phyloP scores from a whole-genome alignment of 768 basidiomycete genomes.

The Ephemerocybe angulata region DNA sequence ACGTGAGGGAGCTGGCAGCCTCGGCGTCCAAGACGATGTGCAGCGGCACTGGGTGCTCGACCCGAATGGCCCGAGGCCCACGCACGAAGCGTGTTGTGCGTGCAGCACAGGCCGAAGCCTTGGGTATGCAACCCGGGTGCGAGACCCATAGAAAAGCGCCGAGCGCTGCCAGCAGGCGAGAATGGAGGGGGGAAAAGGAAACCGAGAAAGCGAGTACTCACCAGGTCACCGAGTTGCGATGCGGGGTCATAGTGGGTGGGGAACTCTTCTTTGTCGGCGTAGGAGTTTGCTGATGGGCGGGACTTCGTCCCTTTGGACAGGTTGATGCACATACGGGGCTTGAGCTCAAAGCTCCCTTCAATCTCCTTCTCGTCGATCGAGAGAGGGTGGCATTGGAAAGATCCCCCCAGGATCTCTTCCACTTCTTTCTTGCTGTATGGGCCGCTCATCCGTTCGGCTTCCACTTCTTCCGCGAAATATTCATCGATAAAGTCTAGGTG shows the following conservation, averaged over 20 bases:
- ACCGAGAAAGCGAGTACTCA: background rate
- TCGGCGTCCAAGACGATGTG: background rate
- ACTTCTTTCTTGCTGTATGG: background rate
- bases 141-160: too few relatives aligned
- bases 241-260: background rate
- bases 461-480: background rate
- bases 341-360: background rate
- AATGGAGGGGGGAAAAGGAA: background rate
- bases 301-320: background rate
- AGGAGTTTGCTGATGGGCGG: too few relatives aligned
- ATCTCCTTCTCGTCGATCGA: background rate
- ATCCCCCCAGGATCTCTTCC: background rate
- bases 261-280: background rate
- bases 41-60: background rate
- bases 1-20: background rate
- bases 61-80: too few relatives aligned
- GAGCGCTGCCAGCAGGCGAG: too few relatives aligned
- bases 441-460: background rate
- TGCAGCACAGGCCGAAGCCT: too few relatives aligned
- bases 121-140: too few relatives aligned
- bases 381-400: background rate
- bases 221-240: background rate
- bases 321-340: background rate
- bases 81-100: too few relatives aligned
- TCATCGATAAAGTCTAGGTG: background rate